These are phyloP conservation scores for Phoma herbarum DNA, from an alignment of 2,329 filamentous ascomycete genomes.

Conservation along the genomic window DNA sequence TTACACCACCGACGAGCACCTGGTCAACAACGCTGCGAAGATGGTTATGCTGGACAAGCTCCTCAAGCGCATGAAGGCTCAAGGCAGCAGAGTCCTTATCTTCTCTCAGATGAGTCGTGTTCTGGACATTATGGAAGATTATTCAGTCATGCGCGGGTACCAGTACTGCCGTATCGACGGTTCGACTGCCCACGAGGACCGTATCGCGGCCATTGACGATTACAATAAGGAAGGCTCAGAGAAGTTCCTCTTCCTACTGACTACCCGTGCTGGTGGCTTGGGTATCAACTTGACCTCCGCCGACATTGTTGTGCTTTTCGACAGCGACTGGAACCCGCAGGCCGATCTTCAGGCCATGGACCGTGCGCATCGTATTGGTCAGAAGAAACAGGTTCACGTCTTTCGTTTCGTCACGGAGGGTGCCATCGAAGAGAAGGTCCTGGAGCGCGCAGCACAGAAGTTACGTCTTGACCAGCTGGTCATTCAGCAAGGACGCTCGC, in stretches of 20 bases:
- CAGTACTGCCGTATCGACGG: slow-evolving; percentile 98
- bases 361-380: slow-evolving; percentile 95
- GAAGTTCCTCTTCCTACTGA: slow-evolving; percentile 88
- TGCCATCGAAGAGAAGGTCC: slow-evolving; percentile 97
- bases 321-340: slow-evolving; percentile 99
- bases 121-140: slow-evolving; percentile 96
- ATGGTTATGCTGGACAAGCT: slow-evolving; percentile 97
- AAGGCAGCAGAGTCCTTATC: slow-evolving; percentile 95
- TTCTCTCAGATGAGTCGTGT: slow-evolving; percentile 99
- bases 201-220: slow-evolving; percentile 96
- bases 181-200: slow-evolving; percentile 94
- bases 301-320: slow-evolving; percentile 95
- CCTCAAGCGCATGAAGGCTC: slow-evolving; percentile 79
- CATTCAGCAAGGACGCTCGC: slow-evolving; percentile 95
- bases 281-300: slow-evolving; percentile 96
- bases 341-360: slow-evolving; percentile 99
- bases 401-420: slow-evolving; percentile 98
- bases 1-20: slow-evolving; percentile 97
- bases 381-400: slow-evolving; percentile 97
- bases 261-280: slow-evolving; percentile 91
- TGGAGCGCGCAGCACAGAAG: slow-evolving; percentile 96
- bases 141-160: slow-evolving; percentile 93
- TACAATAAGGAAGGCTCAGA: slow-evolving; percentile 97
- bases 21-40: slow-evolving; percentile 92
- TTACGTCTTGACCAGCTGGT: slow-evolving; percentile 95